A percentile compares a stretch with the other conserved stretches of the same genome.
These are phyloP conservation scores for Vitis hybrid DNA, from an alignment of 177 flowering plant species.

Conservation along the genomic window DNA sequence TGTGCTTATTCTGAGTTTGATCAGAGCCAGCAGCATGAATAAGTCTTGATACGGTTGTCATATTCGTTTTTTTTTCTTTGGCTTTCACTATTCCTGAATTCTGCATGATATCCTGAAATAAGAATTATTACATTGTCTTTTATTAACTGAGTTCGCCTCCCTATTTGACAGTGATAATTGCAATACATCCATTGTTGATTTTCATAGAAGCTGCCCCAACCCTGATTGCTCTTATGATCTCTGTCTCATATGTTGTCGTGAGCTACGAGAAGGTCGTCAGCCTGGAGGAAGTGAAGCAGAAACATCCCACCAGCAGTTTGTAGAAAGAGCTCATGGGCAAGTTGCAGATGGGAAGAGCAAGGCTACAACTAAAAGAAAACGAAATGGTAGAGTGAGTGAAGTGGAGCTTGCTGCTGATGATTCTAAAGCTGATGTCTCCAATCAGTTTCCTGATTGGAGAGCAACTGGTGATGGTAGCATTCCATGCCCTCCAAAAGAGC, in stretches of 20 bases:
- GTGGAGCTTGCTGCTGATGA: constrained; percentile 5
- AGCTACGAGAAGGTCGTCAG: constrained; percentile 48
- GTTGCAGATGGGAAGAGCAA: constrained; percentile 14
- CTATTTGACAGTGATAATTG: constrained; percentile 68
- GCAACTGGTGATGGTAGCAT: constrained; percentile 50
- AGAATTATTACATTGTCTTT: too few relatives aligned
- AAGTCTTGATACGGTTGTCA: too few relatives aligned
- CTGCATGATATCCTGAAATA: too few relatives aligned
- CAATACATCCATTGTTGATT: constrained; percentile 72
- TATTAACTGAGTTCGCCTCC: too few relatives aligned
- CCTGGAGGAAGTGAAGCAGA: constrained; percentile 39
- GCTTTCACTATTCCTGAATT: too few relatives aligned
- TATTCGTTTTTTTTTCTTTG: too few relatives aligned
- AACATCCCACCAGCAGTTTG: constrained; percentile 24
- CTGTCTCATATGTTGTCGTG: constrained; percentile 71
- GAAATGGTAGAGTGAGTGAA: constrained; percentile 28
- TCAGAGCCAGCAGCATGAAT: too few relatives aligned
- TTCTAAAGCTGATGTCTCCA: background rate
- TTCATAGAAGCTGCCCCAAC: constrained; percentile 73
- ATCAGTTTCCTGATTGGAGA: constrained; percentile 43
- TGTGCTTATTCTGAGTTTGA: too few relatives aligned
- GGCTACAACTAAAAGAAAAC: constrained; percentile 6
- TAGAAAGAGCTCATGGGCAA: constrained; percentile 22
- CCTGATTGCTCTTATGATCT: constrained; percentile 73
- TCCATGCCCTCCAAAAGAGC: constrained; percentile 68